Evolutionary conservation across 73 alveolate genomes (phyloP), one percentile per base, ranked within the genome.

Genomic region (Tetrahymena thermophila): DNA sequence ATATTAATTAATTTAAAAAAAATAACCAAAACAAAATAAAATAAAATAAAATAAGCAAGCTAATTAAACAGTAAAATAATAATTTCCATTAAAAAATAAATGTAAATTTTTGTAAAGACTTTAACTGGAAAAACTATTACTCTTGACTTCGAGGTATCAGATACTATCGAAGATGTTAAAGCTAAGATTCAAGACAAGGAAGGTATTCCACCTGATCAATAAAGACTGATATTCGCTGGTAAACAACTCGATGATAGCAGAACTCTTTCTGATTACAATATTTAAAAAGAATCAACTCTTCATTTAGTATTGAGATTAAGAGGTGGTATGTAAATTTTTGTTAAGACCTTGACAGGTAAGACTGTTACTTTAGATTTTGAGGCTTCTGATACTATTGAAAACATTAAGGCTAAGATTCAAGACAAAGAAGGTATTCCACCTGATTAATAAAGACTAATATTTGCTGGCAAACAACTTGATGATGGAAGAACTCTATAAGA

Each of bases 161-260:
- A 95, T 55, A 95, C 97, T 0, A 95, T 95, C 28, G 96, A 95
- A 56, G 71, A 35, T 93, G 94, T 95, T 31, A 95, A 95, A 31
- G 56, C 93, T 40, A 95, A 95, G 43, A 95, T 95, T 28, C 37
- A 95, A 95, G 94, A 95, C 25, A 93, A 85, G 84, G 97, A 93
- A 93, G 97, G 96, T 40, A 95, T 95, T 85, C 96, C 96, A 28
- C 89, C 94, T 50, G 95, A 93, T 42, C 44, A 95, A 55, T 94
- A 95, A 95, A 95, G 97, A 95, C 94, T 95, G 23, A 93, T 95
- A 21, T 95, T 95, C 35, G 96, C 96, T 38, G 97, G 97, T 35
- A 93, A 56, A 31, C 55, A 95, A 93, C 85, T 95, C 31, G 97
- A 95, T 25, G 94, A 95, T 17, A 94, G 94, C 35, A 93, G 96